Evolutionary conservation across 495 filamentous ascomycete species (phyloP).

Genomic region (Penicilliopsis zonata): DNA sequence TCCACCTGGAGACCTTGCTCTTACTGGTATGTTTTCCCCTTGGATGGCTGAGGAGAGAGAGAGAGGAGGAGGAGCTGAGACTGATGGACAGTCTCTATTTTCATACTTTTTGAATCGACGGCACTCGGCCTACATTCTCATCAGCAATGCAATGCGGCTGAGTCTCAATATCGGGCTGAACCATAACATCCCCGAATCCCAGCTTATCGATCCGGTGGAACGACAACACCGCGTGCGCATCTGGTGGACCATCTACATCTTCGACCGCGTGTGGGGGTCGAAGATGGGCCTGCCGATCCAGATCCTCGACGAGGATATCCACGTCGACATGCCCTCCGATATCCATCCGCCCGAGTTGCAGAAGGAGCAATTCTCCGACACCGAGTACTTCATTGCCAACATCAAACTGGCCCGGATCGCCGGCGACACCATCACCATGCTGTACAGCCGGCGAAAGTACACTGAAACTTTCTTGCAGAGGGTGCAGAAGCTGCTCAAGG

Average conservation of each 20-base stretch:
- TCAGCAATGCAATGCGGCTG: slow-evolving; percentile 31
- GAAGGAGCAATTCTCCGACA: slow-evolving; percentile 29
- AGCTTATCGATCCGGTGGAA: slow-evolving; percentile 30
- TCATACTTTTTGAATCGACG: slow-evolving; percentile 35
- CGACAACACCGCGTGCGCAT: slow-evolving; percentile 32
- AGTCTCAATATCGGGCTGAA: slow-evolving; percentile 31
- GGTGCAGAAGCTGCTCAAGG: slow-evolving; percentile 30
- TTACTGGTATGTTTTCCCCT: slow-evolving; percentile 19
- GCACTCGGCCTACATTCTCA: slow-evolving; percentile 28
- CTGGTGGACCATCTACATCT: slow-evolving; percentile 38
- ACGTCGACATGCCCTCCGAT: slow-evolving; percentile 30
- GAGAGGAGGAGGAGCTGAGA: not conserved
- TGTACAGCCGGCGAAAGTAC: slow-evolving; percentile 33
- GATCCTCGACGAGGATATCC: slow-evolving; percentile 35
- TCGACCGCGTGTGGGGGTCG: slow-evolving; percentile 36
- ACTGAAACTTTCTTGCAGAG: slow-evolving; percentile 31
- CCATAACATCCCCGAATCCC: slow-evolving; percentile 35
- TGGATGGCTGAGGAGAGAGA: not conserved
- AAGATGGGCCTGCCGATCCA: slow-evolving; percentile 34
- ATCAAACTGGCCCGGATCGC: slow-evolving; percentile 30
- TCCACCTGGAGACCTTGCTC: slow-evolving; percentile 28
- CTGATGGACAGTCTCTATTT: slow-evolving; percentile 21
- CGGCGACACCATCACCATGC: slow-evolving; percentile 27
- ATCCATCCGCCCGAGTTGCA: slow-evolving; percentile 21
- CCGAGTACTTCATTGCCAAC: slow-evolving; percentile 27